Evolutionary conservation across 176 grass and related monocot species (phyloP).

Genomic region (Elymus sibiricus): DNA sequence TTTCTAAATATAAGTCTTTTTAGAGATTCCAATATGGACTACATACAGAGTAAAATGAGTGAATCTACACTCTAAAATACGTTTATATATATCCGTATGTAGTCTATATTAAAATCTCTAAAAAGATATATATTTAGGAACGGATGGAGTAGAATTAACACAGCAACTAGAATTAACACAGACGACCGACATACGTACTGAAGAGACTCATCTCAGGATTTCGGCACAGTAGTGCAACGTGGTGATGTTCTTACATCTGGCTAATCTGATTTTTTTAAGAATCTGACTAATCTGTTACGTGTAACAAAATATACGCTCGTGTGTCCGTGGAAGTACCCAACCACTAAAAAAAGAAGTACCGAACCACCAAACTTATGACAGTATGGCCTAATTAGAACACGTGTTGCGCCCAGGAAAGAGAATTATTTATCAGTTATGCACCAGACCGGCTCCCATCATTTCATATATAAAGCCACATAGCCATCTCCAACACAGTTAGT

Average conservation of each 20-base stretch:
- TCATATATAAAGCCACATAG: not conserved
- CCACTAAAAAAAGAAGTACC: not conserved
- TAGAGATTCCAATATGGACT: no score
- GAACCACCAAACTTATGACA: not conserved
- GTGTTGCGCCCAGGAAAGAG: not conserved
- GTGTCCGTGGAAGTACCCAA: not conserved
- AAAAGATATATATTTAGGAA: no score
- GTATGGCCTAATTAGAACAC: not conserved
- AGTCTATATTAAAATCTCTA: no score
- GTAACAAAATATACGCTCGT: not conserved
- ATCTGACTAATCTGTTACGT: not conserved
- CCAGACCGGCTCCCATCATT: slow-evolving; percentile 15
- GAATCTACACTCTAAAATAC: no score
- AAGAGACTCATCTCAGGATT: not conserved
- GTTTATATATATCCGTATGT: no score
- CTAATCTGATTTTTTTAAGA: not conserved
- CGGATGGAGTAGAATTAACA: no score
- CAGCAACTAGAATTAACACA: not conserved
- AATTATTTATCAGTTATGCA: slow-evolving; percentile 4
- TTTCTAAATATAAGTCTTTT: no score
- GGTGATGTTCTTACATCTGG: not conserved
- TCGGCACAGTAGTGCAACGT: no score
- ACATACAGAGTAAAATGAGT: no score
- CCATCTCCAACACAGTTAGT: slow-evolving; percentile 27
- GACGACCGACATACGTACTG: not conserved